Evolutionary conservation across 257 asterid species (phyloP).

Genomic region (Verbascum thapsus): DNA sequence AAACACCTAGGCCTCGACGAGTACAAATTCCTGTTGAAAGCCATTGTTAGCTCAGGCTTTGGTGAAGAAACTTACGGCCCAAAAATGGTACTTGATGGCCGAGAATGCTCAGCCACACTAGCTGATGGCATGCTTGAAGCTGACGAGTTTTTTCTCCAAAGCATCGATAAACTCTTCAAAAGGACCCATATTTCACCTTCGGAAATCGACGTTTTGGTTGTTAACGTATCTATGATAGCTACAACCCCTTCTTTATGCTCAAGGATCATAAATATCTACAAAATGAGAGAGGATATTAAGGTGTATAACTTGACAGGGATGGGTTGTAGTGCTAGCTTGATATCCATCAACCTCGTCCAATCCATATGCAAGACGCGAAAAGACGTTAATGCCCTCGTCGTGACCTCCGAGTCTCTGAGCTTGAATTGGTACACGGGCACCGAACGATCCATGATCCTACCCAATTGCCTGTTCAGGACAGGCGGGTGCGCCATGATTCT

Average conservation of each 20-base stretch:
- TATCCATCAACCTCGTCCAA: conserved; percentile 55
- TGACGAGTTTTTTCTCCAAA: conserved; percentile 64
- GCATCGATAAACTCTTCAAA: conserved; percentile 46
- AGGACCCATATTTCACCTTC: conserved; percentile 46
- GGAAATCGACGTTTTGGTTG: conserved; percentile 69
- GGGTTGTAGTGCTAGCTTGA: conserved; percentile 87
- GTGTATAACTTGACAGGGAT: conserved; percentile 69
- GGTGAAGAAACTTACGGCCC: conserved; percentile 96
- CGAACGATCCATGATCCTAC: conserved; percentile 70
- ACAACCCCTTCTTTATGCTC: conserved; percentile 52
- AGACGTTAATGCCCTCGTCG: conserved; percentile 51
- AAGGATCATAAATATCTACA: conserved; percentile 54
- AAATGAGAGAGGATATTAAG: conserved; percentile 64
- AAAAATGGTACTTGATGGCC: conserved; percentile 55
- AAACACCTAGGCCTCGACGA: conserved; percentile 67
- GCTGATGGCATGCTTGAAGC: conserved; percentile 54
- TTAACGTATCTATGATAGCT: conserved; percentile 74
- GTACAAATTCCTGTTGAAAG: conserved; percentile 71
- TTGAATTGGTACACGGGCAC: conserved; percentile 78
- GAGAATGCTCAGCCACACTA: conserved; percentile 54
- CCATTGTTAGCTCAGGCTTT: conserved; percentile 85
- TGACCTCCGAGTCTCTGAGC: conserved; percentile 71
- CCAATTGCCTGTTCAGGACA: conserved; percentile 73
- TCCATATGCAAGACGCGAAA: conserved; percentile 42
- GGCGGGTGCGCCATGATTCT: conserved; percentile 73